Evolutionary conservation across 768 basidiomycete genomes (phyloP), one percentile per base, ranked within the genome.

Genomic region (Coprinopsis sp.): DNA sequence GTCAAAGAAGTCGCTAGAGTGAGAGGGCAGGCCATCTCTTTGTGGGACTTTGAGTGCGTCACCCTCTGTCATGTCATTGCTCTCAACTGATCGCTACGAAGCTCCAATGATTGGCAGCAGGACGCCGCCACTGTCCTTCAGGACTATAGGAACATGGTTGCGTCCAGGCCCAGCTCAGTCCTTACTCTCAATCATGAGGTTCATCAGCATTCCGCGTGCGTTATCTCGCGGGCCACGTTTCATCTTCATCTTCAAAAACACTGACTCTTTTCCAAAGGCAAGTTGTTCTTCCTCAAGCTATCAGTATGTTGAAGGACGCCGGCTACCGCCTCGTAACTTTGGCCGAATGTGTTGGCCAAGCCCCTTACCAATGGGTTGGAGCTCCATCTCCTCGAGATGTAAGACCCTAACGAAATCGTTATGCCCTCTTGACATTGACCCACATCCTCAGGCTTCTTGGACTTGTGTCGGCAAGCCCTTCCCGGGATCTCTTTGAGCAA

Each of bases 251-350:
- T 10, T 36, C 29, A 22, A 21, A 12, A 23, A 6, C 25, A 39
- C 37, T 39, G 18, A 39, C 16, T 21, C 11, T 21, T 24, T 8
- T 39, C 5, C 11, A 8, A 22, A 39, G 37, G 11, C 37, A 39
- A 11, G 22, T 18, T 23, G 37, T 39, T 40, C 2, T 33, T 36
- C 24, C 29, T 28, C 19, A 28, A 19, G 24, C 33, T 12, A 36
- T 11, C 14, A 22, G 37, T 6, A 23, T 21, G 7, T 39, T 47
- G 31, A 21, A 64, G 50, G 51, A 33, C 12, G 64, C 63, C 18
- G 68, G 68, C 0, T 70, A 68, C 52, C 46, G 53, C 37, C 61
- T 72, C 19, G 70, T 72, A 38, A 69, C 67, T 7, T 44, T 72
- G 24, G 68, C 68, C 14, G 63, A 70, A 33, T 71, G 69, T 44